Base-by-base conservation (phyloP, 805 yeast species). In the Saturnispora zaruensis region DNA sequence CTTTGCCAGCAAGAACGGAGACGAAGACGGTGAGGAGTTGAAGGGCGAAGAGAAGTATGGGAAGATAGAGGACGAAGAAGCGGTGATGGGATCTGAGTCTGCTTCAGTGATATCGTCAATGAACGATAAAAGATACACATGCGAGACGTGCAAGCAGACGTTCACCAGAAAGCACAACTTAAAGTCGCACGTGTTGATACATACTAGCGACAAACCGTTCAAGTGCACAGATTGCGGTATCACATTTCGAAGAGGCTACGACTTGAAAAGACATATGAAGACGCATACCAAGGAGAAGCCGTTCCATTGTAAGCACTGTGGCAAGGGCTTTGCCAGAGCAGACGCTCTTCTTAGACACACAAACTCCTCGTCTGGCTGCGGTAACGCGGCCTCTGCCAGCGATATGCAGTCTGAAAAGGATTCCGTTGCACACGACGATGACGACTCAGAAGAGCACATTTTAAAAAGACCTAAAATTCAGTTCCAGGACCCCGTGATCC, bases 201-300 rank as follows among this genome's bases (percentile, higher is more conserved):
- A 84, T 63, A 74, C 87, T 14, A 71, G 75, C 45, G 74, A 72
- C 53, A 81, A 78, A 60, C 87, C 89, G 2, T 84, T 74, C 64
- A 64, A 68, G 23, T 86, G 95, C 63, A 54, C 74, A 11, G 72
- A 74, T 26, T 86, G 95, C 59, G 67, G 73, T 47, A 69, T 77
- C 44, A 75, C 72, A 55, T 86, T 87, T 63, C 73, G 93, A 52
- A 71, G 95, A 44, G 74, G 79, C 28, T 90, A 85, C 62, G 95
- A 87, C 62, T 70, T 87, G 58, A 84, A 80, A 59, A 73, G 95
- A 48, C 95, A 86, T 59, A 77, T 76, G 51, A 82, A 82, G 63
- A 70, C 82, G 33, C 95, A 86, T 60, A 77, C 88, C 0, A 91
- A 91, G 21, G 87, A 79, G 55, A 81, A 77, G 61, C 90, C 91